phyloP scores from a whole-genome alignment of 352 stramenopile species.

The Phytophthora fragariaefolia region DNA sequence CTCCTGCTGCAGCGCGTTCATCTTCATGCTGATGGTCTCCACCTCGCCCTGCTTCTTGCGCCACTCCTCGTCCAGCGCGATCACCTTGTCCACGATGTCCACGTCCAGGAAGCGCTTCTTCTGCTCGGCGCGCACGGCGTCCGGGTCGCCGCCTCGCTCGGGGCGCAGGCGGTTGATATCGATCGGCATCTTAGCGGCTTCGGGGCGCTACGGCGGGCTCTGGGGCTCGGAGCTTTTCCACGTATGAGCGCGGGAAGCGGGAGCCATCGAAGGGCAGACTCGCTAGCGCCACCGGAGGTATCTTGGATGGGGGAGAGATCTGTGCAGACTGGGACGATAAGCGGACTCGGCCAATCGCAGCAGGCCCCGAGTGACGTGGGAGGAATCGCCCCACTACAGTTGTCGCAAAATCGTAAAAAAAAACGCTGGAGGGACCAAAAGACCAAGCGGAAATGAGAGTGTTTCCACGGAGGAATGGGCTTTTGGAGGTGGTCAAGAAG shows the following conservation, averaged over 20 bases:
- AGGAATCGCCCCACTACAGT: neutral
- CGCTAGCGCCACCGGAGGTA: conserved; percentile 18
- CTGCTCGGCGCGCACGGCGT: conserved; percentile 94
- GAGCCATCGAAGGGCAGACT: conserved; percentile 32
- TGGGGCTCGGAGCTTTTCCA: conserved; percentile 34
- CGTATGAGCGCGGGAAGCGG: conserved; percentile 24
- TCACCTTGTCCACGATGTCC: conserved; percentile 95
- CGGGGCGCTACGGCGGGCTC: conserved; percentile 22
- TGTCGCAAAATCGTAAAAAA: conserved; percentile 4
- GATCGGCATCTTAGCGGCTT: conserved; percentile 92
- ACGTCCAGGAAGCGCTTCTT: conserved; percentile 94
- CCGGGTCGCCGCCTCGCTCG: conserved; percentile 96
- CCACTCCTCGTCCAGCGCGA: conserved; percentile 93
- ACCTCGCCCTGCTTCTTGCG: conserved; percentile 88
- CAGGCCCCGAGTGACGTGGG: conserved; percentile 1
- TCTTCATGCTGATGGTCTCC: conserved; percentile 88
- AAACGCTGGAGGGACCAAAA: conserved; percentile 2
- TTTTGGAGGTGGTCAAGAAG: too few relatives aligned
- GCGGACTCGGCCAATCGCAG: conserved; percentile 15
- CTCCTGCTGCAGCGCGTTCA: conserved; percentile 85
- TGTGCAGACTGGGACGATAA: neutral
- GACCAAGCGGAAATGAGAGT: neutral
- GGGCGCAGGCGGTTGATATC: conserved; percentile 97
- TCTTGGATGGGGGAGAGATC: neutral
- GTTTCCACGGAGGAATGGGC: too few relatives aligned